Conservation (phyloP, 306 rosid species). For the Quercus aquifolioides region DNA sequence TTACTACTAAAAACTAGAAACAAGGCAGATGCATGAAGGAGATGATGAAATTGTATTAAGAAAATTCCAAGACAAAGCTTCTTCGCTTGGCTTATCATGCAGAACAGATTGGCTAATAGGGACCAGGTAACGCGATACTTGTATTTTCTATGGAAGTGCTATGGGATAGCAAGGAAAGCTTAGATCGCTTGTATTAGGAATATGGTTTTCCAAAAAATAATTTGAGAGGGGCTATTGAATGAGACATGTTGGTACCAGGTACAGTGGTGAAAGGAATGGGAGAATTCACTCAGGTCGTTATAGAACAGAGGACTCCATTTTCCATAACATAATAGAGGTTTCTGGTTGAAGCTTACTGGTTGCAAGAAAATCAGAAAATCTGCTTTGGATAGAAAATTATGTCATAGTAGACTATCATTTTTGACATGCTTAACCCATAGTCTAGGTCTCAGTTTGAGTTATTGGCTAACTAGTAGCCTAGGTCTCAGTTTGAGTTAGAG, state of each 20-base stretch:
- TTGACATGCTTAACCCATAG: not conserved
- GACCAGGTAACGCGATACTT: not conserved
- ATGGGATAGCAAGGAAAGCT: not conserved
- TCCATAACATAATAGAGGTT: not conserved
- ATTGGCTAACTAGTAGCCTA: not conserved
- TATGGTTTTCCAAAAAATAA: not conserved
- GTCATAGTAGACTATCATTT: not conserved
- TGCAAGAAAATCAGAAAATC: not conserved
- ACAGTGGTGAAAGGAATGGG: not conserved
- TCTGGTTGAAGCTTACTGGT: not conserved
- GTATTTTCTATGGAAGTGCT: not conserved
- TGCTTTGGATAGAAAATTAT: not conserved
- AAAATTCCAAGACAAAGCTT: not conserved
- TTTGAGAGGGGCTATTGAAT: not conserved
- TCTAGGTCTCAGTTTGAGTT: not conserved
- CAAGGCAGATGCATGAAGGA: not conserved
- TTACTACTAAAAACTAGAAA: not conserved
- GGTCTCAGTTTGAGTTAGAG: not conserved
- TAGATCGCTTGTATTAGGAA: not conserved
- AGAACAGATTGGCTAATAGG: not conserved
- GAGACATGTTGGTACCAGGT: not conserved
- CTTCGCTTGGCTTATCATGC: not conserved
- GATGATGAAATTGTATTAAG: not conserved
- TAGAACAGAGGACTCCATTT: not conserved
- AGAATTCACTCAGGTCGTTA: not conserved